Conservation (phyloP, 2,329 filamentous ascomycete genomes). For the Akanthomyces uredinophilus region DNA sequence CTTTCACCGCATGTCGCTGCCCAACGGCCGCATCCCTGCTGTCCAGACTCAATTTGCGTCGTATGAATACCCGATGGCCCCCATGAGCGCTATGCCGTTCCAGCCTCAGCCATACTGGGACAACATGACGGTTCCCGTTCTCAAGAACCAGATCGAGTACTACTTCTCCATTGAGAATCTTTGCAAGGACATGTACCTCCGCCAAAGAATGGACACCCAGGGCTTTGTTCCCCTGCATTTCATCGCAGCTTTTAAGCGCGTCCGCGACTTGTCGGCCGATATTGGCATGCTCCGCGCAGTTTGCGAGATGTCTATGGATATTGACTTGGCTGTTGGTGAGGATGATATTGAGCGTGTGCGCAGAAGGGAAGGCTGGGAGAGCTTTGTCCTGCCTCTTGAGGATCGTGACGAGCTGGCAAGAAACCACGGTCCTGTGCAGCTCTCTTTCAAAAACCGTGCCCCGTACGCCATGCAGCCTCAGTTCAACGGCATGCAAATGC, state of each 20-base stretch:
- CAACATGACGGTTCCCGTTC: constrained; percentile 40
- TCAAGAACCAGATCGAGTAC: constrained; percentile 66
- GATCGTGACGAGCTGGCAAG: constrained; percentile 70
- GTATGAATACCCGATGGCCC: constrained; percentile 36
- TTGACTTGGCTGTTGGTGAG: constrained; percentile 70
- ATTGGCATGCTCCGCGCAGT: constrained; percentile 68
- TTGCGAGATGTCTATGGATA: constrained; percentile 63
- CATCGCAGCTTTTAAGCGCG: constrained; percentile 81
- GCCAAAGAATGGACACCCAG: constrained; percentile 89
- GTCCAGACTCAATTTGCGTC: constrained; percentile 32
- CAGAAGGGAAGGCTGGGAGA: constrained; percentile 68
- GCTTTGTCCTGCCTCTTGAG: constrained; percentile 68
- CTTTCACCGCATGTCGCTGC: constrained; percentile 37
- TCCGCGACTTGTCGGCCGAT: constrained; percentile 45
- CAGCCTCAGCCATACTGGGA: constrained; percentile 45
- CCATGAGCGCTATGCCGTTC: constrained; percentile 34
- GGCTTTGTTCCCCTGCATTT: constrained; percentile 80
- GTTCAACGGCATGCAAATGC: constrained; percentile 28
- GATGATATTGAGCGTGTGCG: constrained; percentile 78
- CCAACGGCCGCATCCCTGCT: constrained; percentile 33
- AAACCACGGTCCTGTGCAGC: constrained; percentile 57
- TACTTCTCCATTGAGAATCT: constrained; percentile 97
- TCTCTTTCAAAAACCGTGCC: constrained; percentile 31
- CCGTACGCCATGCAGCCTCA: constrained; percentile 25
- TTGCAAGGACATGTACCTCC: constrained; percentile 85